Evolutionary conservation across 768 basidiomycete species (phyloP), one percentile per base, ranked within the genome.

Genomic region (Psilocybe azurescens): DNA sequence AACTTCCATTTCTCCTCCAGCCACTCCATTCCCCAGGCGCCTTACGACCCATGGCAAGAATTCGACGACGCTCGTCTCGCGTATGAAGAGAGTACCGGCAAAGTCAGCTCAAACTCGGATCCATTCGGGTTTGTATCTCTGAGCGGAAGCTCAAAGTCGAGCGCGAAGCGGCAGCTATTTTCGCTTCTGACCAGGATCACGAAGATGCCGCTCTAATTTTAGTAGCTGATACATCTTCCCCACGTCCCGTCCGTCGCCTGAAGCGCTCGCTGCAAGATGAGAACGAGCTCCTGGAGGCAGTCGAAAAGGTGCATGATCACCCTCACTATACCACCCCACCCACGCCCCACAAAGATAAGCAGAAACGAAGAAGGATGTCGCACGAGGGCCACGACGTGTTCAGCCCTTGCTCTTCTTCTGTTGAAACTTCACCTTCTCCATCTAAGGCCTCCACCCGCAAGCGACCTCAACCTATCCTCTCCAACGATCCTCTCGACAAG

Each of bases 101-200:
- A 38, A 44, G 67, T 49, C 5, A 65, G 64, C 28, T 64, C 69
- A 8, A 71, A 65, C 33, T 83, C 83, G 0, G 86, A 87, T 62
- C 86, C 85, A 0, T 87, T 87, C 61, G 86, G 86, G 0, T 86
- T 87, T 63, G 74, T 85, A 33, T 82, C 85, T 16, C 77, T 84
- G 0, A 87, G 68, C 77, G 76, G 54, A 82, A 79, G 53, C 69
- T 86, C 62, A 84, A 82, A 65, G 77, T 71, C 1, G 74, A 79
- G 46, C 82, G 83, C 5, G 64, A 69, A 4, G 56, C 54, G n/a
- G 67, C 60, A 6, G 64, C 60, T 44, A 30, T 36, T 52, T 38
- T 44, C 14, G 54, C 44, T 3, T 32, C 29, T 18, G 58, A 51
- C 14, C 60, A 46, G 18, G 60, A 65, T 33, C 53, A 36, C 28